Evolutionary conservation across 805 yeast species (phyloP).

Genomic region (Blastobotrys chiropterorum): DNA sequence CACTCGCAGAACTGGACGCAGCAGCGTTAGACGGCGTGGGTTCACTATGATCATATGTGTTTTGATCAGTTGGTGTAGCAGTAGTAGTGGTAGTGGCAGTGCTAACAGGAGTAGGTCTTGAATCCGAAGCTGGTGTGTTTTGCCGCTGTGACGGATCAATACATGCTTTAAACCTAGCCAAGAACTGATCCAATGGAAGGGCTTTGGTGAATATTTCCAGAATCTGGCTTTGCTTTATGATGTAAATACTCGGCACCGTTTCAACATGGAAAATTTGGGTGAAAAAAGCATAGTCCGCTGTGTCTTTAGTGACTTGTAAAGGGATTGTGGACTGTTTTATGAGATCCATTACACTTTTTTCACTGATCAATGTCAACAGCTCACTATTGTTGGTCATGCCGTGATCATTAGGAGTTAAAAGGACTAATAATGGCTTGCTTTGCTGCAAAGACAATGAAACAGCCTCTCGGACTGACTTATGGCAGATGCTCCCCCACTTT

Average conservation of each 20-base stretch:
- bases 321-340: constrained; percentile 33
- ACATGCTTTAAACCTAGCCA: neutral
- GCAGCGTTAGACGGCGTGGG: too few relatives aligned
- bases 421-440: constrained; percentile 16
- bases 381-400: neutral
- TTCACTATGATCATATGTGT: too few relatives aligned
- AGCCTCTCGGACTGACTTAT: constrained; percentile 16
- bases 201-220: constrained; percentile 34
- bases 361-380: neutral
- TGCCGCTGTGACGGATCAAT: neutral
- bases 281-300: constrained; percentile 43
- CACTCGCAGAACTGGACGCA: too few relatives aligned
- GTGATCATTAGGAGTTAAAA: constrained; percentile 2
- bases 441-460: constrained; percentile 12
- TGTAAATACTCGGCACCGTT: constrained; percentile 49
- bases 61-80: too few relatives aligned
- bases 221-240: constrained; percentile 45
- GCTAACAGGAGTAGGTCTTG: too few relatives aligned
- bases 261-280: constrained; percentile 50
- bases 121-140: neutral
- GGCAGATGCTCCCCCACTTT: neutral
- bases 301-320: constrained; percentile 36
- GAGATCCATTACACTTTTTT: constrained; percentile 11
- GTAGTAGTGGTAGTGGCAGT: too few relatives aligned
- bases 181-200: neutral